A percentile compares a stretch with the other conserved stretches of the same genome.
These are phyloP conservation scores for Solanum hybrid DNA, from an alignment of 305 asterid species.

Conservation along the genomic window DNA sequence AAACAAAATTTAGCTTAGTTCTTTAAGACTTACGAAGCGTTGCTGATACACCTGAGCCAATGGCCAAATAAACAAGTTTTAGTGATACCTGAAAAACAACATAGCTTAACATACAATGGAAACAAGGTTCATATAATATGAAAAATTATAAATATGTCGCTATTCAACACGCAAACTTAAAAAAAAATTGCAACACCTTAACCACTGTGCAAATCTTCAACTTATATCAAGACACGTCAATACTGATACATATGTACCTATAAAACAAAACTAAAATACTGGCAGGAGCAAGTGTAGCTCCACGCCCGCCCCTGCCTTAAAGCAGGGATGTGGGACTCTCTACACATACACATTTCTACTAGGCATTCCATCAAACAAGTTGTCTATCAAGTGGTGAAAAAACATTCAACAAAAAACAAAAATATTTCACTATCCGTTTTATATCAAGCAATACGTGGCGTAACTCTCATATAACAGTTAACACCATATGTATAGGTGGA, in stretches of 20 bases:
- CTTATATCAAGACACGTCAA: neutral
- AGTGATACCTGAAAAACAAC: constrained; percentile 14
- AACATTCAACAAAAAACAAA: neutral
- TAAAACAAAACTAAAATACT: neutral
- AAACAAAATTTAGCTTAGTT: neutral
- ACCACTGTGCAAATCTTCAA: neutral
- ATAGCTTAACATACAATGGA: neutral
- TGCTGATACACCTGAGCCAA: constrained; percentile 48
- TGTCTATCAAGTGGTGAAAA: neutral
- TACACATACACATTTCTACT: neutral
- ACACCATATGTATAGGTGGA: neutral
- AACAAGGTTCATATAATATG: neutral
- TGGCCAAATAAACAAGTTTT: constrained; percentile 48
- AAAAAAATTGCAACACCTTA: neutral
- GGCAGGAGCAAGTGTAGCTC: neutral
- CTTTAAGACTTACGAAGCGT: constrained; percentile 37
- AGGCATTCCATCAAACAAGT: neutral
- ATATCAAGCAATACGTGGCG: neutral
- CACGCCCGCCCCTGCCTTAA: neutral
- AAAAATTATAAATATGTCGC: no score
- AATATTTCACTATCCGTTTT: neutral
- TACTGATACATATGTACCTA: neutral
- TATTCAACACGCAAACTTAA: no score
- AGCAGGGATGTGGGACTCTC: neutral
- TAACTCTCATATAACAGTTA: neutral